A percentile compares a stretch with the other conserved stretches of the same genome.
Evolutionary conservation across 2,329 filamentous ascomycete genomes (phyloP).

Genomic region (Claviceps sp.): DNA sequence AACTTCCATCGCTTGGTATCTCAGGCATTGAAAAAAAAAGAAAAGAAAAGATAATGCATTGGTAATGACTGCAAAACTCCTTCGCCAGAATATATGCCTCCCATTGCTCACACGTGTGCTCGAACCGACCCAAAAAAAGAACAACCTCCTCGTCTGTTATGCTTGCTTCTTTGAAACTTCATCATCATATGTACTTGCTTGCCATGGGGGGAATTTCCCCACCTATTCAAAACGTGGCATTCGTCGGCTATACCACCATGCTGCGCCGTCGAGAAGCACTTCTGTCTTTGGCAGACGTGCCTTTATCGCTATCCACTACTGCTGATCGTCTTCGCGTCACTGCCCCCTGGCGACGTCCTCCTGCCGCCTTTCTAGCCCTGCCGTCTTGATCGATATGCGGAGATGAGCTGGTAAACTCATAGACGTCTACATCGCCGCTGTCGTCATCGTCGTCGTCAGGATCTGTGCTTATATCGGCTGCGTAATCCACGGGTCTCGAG

Average conservation of each 20-base stretch:
- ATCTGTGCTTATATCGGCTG: constrained; percentile 2
- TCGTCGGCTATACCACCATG: constrained; percentile 41
- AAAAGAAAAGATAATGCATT: background rate
- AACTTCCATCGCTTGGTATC: constrained; percentile 23
- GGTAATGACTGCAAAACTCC: constrained; percentile 13
- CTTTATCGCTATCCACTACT: constrained; percentile 23
- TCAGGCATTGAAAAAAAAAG: constrained; percentile 13
- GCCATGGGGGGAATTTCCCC: background rate
- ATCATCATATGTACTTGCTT: constrained; percentile 1
- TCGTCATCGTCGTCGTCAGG: constrained; percentile 3
- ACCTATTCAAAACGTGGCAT: constrained; percentile 18
- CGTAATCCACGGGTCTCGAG: constrained; percentile 10
- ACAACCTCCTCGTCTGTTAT: background rate
- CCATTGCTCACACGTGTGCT: background rate
- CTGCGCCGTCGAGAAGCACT: constrained; percentile 35
- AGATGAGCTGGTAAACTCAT: constrained; percentile 40
- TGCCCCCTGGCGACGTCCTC: constrained; percentile 19
- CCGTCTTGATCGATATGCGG: constrained; percentile 23
- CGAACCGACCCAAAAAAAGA: background rate
- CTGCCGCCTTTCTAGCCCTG: constrained; percentile 12
- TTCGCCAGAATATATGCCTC: constrained; percentile 14
- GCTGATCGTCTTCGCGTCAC: constrained; percentile 26
- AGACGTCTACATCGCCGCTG: constrained; percentile 30
- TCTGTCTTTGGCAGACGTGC: constrained; percentile 14
- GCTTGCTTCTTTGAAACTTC: constrained; percentile 1